phyloP scores from a whole-genome alignment of 192 early-diverging fungal species.

The Linnemannia zychae region DNA sequence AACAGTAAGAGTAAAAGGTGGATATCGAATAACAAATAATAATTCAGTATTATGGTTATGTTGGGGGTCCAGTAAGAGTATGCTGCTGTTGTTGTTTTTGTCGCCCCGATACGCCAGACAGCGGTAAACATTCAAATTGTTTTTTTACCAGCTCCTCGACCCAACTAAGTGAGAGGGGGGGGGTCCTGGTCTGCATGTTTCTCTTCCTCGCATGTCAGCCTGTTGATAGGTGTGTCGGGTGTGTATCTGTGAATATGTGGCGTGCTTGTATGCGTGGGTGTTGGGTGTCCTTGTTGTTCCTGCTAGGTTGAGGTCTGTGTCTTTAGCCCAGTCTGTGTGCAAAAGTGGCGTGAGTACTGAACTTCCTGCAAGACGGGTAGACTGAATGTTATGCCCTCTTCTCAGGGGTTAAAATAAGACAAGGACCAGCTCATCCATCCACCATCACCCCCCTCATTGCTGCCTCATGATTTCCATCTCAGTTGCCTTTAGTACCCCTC shows the following conservation, averaged over 20 bases:
- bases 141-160: too few species aligned
- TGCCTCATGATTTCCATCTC: not conserved
- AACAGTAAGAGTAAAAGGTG: not conserved
- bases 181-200: not conserved
- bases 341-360: constrained; percentile 7
- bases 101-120: too few species aligned
- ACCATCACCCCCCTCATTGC: not conserved
- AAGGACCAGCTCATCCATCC: not conserved
- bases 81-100: not conserved
- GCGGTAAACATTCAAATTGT: too few species aligned
- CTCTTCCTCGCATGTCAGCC: not conserved
- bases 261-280: too few species aligned
- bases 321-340: constrained; percentile 3
- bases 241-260: too few species aligned
- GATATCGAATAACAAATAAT: constrained; percentile 6
- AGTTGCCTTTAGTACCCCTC: too few species aligned
- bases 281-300: not conserved
- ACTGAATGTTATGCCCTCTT: not conserved
- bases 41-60: constrained; percentile 5
- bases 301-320: not conserved
- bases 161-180: too few species aligned
- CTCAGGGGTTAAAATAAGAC: not conserved
- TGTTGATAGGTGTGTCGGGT: too few species aligned
- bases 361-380: not conserved
- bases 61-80: not conserved